phyloP scores from a whole-genome alignment of 495 filamentous ascomycete species.

The Penicillium roqueforti region DNA sequence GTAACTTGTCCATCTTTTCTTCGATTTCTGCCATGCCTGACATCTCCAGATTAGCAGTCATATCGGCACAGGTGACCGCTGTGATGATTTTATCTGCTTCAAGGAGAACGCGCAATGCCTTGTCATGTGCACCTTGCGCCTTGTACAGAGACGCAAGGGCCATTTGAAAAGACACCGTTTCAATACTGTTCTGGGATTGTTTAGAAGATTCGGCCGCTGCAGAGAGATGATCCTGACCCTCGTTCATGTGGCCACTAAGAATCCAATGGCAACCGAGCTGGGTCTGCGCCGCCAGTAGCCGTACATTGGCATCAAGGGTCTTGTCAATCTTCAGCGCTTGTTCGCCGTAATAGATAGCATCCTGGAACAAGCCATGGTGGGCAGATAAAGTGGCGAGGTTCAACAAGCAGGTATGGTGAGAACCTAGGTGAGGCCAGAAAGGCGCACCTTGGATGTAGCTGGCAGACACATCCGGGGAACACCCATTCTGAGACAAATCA shows the following conservation, averaged over 20 bases:
- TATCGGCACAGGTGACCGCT: conserved; percentile 24
- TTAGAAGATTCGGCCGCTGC: conserved; percentile 43
- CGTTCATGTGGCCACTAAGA: conserved; percentile 55
- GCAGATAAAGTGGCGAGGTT: conserved; percentile 73
- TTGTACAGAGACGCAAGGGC: conserved; percentile 41
- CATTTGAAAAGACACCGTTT: conserved; percentile 44
- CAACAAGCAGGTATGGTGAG: conserved; percentile 62
- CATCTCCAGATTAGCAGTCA: conserved; percentile 10
- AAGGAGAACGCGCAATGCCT: conserved; percentile 43
- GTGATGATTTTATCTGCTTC: conserved; percentile 41
- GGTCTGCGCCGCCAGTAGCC: conserved; percentile 48
- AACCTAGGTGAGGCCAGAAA: conserved; percentile 77
- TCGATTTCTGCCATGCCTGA: conserved; percentile 28
- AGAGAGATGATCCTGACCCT: conserved; percentile 57
- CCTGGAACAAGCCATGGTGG: conserved; percentile 79
- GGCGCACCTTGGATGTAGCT: conserved; percentile 53
- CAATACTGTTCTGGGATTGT: conserved; percentile 41
- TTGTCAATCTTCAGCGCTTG: conserved; percentile 76
- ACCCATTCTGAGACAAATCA: conserved; percentile 31
- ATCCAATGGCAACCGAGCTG: conserved; percentile 62
- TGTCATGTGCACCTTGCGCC: conserved; percentile 42
- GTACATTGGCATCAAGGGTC: conserved; percentile 58
- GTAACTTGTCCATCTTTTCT: conserved; percentile 40
- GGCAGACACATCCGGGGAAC: conserved; percentile 21
- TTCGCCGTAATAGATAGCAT: conserved; percentile 85